phyloP scores from a whole-genome alignment of 345 rosid genomes.

The Angophora floribunda region DNA sequence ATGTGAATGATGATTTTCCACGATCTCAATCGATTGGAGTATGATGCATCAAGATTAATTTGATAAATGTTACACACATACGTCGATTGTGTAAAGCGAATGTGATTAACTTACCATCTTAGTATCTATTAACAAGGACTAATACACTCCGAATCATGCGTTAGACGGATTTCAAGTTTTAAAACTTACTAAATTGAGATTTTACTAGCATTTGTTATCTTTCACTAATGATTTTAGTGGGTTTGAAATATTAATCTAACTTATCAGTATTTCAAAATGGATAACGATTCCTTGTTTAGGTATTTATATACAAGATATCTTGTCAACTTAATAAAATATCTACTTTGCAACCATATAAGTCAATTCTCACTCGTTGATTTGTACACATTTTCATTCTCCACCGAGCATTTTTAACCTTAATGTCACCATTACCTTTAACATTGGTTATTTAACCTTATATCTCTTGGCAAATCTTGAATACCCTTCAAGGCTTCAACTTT shows the following conservation, averaged over 20 bases:
- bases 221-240: background rate
- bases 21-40: fast-evolving
- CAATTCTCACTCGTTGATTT: background rate
- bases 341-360: background rate
- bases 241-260: background rate
- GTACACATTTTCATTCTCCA: background rate
- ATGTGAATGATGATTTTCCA: background rate
- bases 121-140: fast-evolving
- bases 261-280: background rate
- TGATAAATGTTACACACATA: too few species aligned
- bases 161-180: background rate
- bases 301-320: too few species aligned
- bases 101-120: background rate
- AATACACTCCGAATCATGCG: background rate
- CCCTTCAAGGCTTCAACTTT: background rate
- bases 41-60: background rate
- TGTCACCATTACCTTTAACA: background rate
- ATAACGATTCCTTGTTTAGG: background rate
- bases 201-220: background rate
- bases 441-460: background rate
- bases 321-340: background rate
- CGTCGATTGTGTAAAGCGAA: background rate
- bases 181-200: background rate
- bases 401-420: background rate
- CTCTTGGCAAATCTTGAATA: background rate